Evolutionary conservation across 306 rosid genomes (phyloP).

Genomic region (Vicia sativa): DNA sequence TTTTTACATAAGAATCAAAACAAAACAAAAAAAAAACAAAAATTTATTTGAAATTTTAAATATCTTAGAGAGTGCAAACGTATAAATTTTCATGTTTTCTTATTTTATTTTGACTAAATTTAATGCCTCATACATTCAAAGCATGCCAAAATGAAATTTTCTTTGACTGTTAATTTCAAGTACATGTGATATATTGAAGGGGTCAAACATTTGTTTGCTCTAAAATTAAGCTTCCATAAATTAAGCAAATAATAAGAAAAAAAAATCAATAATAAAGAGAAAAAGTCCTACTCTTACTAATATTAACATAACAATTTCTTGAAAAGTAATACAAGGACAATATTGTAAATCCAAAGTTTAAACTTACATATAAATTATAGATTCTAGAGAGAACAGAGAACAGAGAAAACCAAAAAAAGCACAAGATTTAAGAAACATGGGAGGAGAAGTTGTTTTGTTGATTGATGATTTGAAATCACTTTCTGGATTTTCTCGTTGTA

Average conservation of each 20-base stretch:
- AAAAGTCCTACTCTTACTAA: background rate
- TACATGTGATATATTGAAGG: slow-evolving; percentile 17
- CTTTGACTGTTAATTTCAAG: too few species aligned
- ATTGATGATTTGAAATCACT: slow-evolving; percentile 62
- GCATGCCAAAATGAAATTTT: too few species aligned
- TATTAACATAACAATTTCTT: slow-evolving; percentile 7
- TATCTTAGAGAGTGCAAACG: too few species aligned
- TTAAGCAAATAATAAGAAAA: background rate
- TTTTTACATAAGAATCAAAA: too few species aligned
- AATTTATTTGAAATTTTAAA: too few species aligned
- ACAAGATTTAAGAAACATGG: slow-evolving; percentile 50
- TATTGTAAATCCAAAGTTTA: slow-evolving; percentile 45
- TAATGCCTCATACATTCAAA: too few species aligned
- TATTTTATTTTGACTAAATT: too few species aligned
- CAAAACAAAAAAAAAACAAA: too few species aligned
- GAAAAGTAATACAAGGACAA: slow-evolving; percentile 48
- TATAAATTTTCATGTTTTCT: too few species aligned
- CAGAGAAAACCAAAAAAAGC: background rate
- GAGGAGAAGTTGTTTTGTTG: slow-evolving; percentile 57
- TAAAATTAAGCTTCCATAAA: background rate
- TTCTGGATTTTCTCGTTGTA: slow-evolving; percentile 58
- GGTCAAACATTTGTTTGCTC: slow-evolving; percentile 33
- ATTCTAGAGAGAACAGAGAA: slow-evolving; percentile 17
- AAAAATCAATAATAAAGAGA: background rate
- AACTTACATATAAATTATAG: slow-evolving; percentile 38